These are phyloP conservation scores for Echinochloa phyllopogon DNA, from an alignment of 176 grass and related monocot species.

Conservation along the genomic window DNA sequence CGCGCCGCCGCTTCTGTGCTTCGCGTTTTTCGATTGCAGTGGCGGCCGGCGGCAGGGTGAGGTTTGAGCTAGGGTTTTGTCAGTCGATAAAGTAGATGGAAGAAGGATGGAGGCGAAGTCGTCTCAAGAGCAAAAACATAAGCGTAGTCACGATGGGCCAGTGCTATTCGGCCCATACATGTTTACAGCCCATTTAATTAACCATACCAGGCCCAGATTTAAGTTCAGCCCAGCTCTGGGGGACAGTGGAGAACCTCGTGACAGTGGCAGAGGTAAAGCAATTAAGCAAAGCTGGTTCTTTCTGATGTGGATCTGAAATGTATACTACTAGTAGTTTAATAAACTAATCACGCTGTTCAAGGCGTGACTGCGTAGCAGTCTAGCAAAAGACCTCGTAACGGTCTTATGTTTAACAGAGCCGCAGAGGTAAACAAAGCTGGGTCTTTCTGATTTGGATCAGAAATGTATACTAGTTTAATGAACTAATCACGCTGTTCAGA, in stretches of 20 bases:
- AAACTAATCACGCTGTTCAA: neutral
- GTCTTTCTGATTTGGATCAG: neutral
- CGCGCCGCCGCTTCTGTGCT: neutral
- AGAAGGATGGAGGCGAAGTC: conserved; percentile 35
- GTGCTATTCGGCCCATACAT: no score
- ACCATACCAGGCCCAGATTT: no score
- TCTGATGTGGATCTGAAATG: neutral
- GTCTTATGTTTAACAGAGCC: neutral
- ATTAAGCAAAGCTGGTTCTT: no score
- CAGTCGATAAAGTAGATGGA: neutral
- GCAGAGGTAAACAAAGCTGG: neutral
- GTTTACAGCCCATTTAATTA: no score
- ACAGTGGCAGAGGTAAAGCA: no score
- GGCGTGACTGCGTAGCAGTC: neutral
- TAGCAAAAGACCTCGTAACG: neutral
- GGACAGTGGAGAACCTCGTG: no score
- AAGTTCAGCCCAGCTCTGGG: no score
- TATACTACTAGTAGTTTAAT: neutral
- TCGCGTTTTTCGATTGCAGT: neutral
- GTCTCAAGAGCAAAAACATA: no score
- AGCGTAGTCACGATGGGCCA: no score
- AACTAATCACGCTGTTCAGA: neutral
- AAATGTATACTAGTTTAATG: neutral
- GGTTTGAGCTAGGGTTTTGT: conserved; percentile 58
- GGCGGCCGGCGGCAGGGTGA: neutral